Evolutionary conservation across 306 rosid species (phyloP), one percentile per base, ranked within the genome.

Genomic region (Pterocarpus santalinus): DNA sequence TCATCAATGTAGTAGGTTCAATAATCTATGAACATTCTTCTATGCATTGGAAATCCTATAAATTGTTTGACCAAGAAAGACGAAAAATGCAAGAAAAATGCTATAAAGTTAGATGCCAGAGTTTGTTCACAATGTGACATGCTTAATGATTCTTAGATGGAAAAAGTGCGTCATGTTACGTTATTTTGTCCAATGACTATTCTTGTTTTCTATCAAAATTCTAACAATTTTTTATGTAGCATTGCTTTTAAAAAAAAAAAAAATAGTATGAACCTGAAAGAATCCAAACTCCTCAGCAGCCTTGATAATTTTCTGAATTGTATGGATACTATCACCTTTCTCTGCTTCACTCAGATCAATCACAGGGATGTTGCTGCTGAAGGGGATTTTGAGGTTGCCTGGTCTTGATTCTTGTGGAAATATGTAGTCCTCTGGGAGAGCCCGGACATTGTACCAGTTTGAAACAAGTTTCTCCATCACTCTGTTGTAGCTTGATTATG

Each of bases 331-430:
- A 43, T 68, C 70, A 33, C 35, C 67, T 8, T 61, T 17, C 7
- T 70, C 55, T 34, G 52, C 62, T 65, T 69, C 78, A 44, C 38
- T 61, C n/a, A 80, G 79, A 38, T 85, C 85, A 35, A 76, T 76
- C 39, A 80, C 67, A 15, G 85, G 79, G 36, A 80, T 80, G 53
- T 9, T 36, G n/a, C 3, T 67, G 17, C 32, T 49, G 4, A 80
- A 51, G 44, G 80, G 72, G 41, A 80, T 57, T 22, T 43, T 78
- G 53, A 35, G 10, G 35, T 65, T 11, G 8, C 79, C 88, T 36
- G 85, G 85, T 80, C 88, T 85, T 46, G 66, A 41, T 46, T 80
- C 88, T 13, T 72, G 85, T 38, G 88, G 88, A 35, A 65, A 81
- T 46, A 85, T 53, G 63, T 85, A 80, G 17, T 64, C 49, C 8